Percentiles rank a stretch among this genome's conserved stretches.
Evolutionary conservation across 2,329 filamentous ascomycete genomes (phyloP).

Genomic region (Helicocarpus griseus): DNA sequence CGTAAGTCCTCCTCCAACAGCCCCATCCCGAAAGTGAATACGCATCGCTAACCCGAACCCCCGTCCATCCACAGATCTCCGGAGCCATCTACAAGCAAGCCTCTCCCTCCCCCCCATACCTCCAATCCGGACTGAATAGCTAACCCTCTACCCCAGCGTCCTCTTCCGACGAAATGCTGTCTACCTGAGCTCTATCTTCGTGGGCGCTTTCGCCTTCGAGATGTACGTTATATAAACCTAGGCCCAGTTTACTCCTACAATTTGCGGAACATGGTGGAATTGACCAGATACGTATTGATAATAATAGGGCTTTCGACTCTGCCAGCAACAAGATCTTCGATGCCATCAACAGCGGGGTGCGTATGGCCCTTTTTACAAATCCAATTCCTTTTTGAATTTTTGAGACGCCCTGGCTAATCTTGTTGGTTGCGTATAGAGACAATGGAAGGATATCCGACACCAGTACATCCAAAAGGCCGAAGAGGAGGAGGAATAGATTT

Average conservation of each 20-base stretch:
- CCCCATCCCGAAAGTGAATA: conserved; percentile 17
- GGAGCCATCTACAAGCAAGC: conserved; percentile 52
- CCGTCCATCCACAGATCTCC: conserved; percentile 35
- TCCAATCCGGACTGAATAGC: conserved; percentile 8
- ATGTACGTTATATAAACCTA: conserved; percentile 53
- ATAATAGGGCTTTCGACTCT: conserved; percentile 66
- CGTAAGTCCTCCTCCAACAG: conserved; percentile 36
- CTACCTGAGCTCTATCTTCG: conserved; percentile 82
- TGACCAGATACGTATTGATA: not conserved
- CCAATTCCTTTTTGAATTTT: not conserved
- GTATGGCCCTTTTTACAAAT: conserved; percentile 40
- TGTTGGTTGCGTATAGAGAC: conserved; percentile 52
- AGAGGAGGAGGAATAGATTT: conserved; percentile 45
- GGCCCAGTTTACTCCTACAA: not conserved
- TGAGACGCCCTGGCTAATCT: conserved; percentile 9
- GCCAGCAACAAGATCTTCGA: conserved; percentile 84
- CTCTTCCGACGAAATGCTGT: conserved; percentile 78
- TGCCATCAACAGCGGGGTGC: conserved; percentile 79
- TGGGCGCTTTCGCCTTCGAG: conserved; percentile 80
- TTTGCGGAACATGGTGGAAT: not conserved
- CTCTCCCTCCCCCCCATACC: not conserved
- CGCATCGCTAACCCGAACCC: conserved; percentile 19
- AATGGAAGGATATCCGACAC: conserved; percentile 99
- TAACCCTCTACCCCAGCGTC: conserved; percentile 47
- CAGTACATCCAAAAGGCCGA: conserved; percentile 68